Base-by-base conservation (phyloP, 2,329 filamentous ascomycete species). In the Coniochaeta hoffmannii region DNA sequence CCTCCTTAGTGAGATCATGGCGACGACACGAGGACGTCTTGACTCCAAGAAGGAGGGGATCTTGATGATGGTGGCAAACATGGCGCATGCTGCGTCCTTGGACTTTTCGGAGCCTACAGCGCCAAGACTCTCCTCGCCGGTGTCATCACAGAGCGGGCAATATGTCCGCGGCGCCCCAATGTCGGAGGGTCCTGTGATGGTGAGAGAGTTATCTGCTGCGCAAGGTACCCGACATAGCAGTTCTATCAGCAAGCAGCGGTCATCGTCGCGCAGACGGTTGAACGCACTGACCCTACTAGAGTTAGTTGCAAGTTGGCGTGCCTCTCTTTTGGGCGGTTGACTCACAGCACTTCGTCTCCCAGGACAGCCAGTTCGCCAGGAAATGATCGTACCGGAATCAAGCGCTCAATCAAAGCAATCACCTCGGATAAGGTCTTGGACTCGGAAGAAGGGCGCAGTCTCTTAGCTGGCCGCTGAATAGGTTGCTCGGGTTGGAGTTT, bases 1-100 rank as follows among this genome's bases (percentile, higher is more conserved):
- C 49, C 85, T 82, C 61, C 85, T 83, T 51, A 96, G 74, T 3
- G 84, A 79, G 57, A 87, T 70, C 83, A 94, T 90, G 10, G 86
- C 85, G 57, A 83, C 76, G 36, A 95, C 77, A 50, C 90, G 80
- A 34, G 83, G 76, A 49, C 76, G 78, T n/a, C 79, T 78, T 19
- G 81, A 82, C 56, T 79, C 73, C 4, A 73, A 59, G 58, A 86
- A 82, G 9, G 65, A 64, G 1, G 73, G 63, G 2, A 72, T 67
- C 34, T 74, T 66, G 54, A 80, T 66, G 8, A 86, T 60, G 24
- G 69, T 74, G 12, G 66, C 64, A 56, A 86, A 78, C 10, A 77
- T 68, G 1, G 62, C 60, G 31, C 79, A 71, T 2, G 76, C 74
- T 11, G 64, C 60, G n/a, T 61, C 70, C 67, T 72, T 73, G 22